A percentile compares a stretch with the other conserved stretches of the same genome.
These are phyloP conservation scores for Choricystis sp. DNA, from an alignment of 139 green algal species.

Conservation along the genomic window DNA sequence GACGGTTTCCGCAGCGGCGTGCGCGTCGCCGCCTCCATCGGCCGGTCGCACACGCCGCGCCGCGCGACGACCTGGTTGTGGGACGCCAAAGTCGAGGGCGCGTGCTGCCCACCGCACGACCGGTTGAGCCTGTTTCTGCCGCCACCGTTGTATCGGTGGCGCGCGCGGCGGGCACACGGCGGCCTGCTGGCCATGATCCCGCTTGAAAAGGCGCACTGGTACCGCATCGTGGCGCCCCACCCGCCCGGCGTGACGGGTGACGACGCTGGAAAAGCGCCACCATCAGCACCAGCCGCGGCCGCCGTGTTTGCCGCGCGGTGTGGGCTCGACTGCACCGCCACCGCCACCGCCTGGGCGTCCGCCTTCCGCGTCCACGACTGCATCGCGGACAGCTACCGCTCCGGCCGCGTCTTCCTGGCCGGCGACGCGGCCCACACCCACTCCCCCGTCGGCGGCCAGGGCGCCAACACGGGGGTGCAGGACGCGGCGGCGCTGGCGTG, in stretches of 20 bases:
- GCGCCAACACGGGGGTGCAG: background rate
- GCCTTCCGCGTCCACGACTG: background rate
- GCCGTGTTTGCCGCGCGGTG: background rate
- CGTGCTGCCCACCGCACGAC: too few relatives aligned
- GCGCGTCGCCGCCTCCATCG: background rate
- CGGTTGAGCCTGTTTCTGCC: background rate
- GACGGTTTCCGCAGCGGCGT: background rate
- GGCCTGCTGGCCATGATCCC: background rate
- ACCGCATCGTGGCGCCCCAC: background rate
- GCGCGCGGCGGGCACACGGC: too few relatives aligned
- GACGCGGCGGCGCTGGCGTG: background rate
- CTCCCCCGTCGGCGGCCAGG: background rate
- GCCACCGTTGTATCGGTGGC: too few relatives aligned
- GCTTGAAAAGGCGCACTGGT: background rate
- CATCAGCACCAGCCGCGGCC: background rate
- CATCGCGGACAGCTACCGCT: background rate
- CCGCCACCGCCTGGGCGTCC: background rate
- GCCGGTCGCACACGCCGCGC: too few relatives aligned
- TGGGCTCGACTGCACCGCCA: background rate
- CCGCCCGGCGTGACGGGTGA: background rate
- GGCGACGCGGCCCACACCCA: background rate
- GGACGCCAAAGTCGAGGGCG: background rate
- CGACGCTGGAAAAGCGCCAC: background rate
- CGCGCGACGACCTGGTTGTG: background rate
- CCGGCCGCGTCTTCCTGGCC: background rate